These are phyloP conservation scores for Phytophthora europaea DNA, from an alignment of 352 stramenopile species.

Conservation along the genomic window DNA sequence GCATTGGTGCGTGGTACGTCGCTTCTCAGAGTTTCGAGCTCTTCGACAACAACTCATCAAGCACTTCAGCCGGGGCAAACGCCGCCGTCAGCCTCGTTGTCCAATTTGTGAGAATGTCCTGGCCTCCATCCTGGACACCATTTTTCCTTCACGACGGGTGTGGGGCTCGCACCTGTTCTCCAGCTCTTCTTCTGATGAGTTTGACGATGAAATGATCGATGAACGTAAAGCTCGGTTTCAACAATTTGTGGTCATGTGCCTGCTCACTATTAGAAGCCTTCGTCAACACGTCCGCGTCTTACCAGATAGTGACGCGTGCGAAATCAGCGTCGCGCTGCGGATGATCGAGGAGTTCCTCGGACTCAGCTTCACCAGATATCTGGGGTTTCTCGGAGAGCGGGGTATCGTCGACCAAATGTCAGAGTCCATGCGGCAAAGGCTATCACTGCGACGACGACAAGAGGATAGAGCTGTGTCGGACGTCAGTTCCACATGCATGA, in stretches of 20 bases:
- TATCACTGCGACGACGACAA: slow-evolving; percentile 20
- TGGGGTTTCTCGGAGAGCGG: slow-evolving; percentile 72
- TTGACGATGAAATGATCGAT: slow-evolving; percentile 45
- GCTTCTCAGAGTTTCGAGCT: slow-evolving; percentile 80
- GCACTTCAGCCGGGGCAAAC: slow-evolving; percentile 56
- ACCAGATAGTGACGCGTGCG: slow-evolving; percentile 51
- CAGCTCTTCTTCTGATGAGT: slow-evolving; percentile 15
- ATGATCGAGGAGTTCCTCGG: slow-evolving; percentile 81
- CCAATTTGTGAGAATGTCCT: slow-evolving; percentile 77
- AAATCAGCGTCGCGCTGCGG: slow-evolving; percentile 62
- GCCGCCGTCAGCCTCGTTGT: slow-evolving; percentile 38
- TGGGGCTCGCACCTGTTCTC: slow-evolving; percentile 46
- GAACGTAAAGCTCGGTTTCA: slow-evolving; percentile 66
- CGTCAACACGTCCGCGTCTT: slow-evolving; percentile 72
- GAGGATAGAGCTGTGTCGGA: slow-evolving; percentile 25
- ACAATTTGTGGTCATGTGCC: slow-evolving; percentile 61
- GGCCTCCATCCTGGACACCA: slow-evolving; percentile 52
- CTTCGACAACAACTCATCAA: slow-evolving; percentile 72
- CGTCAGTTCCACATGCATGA: slow-evolving; percentile 8
- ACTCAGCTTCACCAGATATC: slow-evolving; percentile 73
- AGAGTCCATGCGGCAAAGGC: slow-evolving; percentile 19
- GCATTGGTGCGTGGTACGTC: slow-evolving; percentile 65
- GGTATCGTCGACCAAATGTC: slow-evolving; percentile 54
- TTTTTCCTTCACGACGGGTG: slow-evolving; percentile 63
- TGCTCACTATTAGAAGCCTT: slow-evolving; percentile 67